These are phyloP conservation scores for Fusarium nematophilum DNA, from an alignment of 2,329 filamentous ascomycete species.

Conservation along the genomic window DNA sequence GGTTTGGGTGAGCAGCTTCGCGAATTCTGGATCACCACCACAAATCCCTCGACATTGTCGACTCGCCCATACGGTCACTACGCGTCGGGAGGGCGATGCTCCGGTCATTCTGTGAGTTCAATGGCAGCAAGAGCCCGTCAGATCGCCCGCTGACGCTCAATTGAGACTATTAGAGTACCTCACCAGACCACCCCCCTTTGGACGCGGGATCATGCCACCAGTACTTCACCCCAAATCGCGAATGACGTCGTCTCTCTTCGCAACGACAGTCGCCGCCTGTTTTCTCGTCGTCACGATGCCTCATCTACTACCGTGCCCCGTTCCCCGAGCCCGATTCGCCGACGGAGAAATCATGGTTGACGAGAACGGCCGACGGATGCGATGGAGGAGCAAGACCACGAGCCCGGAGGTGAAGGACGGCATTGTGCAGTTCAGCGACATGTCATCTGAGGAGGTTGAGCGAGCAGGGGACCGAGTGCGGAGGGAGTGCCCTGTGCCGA, in stretches of 20 bases:
- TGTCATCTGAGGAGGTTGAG: slow-evolving; percentile 51
- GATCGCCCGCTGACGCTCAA: slow-evolving; percentile 38
- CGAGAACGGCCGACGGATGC: slow-evolving; percentile 57
- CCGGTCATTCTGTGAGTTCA: slow-evolving; percentile 41
- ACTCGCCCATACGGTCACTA: slow-evolving; percentile 38
- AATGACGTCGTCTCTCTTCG: slow-evolving; percentile 94
- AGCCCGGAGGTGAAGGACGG: slow-evolving; percentile 56
- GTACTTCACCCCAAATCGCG: slow-evolving; percentile 94
- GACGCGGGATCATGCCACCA: slow-evolving; percentile 73
- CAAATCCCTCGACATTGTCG: slow-evolving; percentile 43
- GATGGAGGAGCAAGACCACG: slow-evolving; percentile 55
- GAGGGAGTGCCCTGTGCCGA: slow-evolving; percentile 91
- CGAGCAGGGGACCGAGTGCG: slow-evolving; percentile 56
- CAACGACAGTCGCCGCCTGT: slow-evolving; percentile 87
- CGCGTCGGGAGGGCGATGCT: slow-evolving; percentile 40
- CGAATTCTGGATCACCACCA: slow-evolving; percentile 38
- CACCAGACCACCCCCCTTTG: slow-evolving; percentile 20
- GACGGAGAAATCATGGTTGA: slow-evolving; percentile 70
- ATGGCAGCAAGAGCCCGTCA: slow-evolving; percentile 29
- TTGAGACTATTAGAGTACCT: slow-evolving; percentile 43
- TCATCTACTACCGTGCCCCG: slow-evolving; percentile 91
- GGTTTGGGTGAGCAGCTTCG: slow-evolving; percentile 36
- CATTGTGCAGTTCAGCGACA: slow-evolving; percentile 60
- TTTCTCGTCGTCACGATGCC: slow-evolving; percentile 94
- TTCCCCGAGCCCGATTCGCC: slow-evolving; percentile 78